Evolutionary conservation across 2,329 filamentous ascomycete genomes (phyloP).

Genomic region (Botrytis tulipae): DNA sequence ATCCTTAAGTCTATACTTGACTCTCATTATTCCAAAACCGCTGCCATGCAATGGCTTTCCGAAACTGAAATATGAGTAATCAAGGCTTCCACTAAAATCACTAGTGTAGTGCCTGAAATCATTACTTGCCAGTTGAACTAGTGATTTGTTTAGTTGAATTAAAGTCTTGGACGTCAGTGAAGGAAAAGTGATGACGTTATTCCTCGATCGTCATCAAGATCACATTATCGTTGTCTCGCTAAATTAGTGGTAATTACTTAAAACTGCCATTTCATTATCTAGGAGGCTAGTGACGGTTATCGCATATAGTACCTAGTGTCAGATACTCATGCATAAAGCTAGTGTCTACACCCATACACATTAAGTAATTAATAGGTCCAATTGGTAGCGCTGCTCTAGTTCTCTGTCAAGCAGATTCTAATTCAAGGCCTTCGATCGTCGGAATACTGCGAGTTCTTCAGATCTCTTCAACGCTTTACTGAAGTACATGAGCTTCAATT

Average conservation of each 20-base stretch:
- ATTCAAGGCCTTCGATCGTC: background rate
- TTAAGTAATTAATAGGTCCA: background rate
- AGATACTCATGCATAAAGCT: background rate
- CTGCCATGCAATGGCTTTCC: background rate
- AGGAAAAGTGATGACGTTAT: background rate
- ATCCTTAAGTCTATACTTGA: background rate
- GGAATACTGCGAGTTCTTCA: background rate
- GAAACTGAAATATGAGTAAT: background rate
- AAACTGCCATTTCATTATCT: background rate
- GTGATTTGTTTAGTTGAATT: background rate
- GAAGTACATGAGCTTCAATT: background rate
- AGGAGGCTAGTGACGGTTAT: background rate
- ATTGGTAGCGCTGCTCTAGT: background rate
- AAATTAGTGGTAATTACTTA: background rate
- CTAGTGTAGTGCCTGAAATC: background rate
- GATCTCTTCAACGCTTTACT: background rate
- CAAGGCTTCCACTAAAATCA: background rate
- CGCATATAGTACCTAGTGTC: background rate
- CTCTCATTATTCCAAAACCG: background rate
- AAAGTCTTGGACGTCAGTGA: background rate
- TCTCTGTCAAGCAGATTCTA: background rate
- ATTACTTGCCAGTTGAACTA: background rate
- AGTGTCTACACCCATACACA: background rate
- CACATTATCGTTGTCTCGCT: background rate
- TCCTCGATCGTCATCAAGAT: background rate